phyloP scores from a whole-genome alignment of 2,329 filamentous ascomycete species.

The Leptographium galeiforme region DNA sequence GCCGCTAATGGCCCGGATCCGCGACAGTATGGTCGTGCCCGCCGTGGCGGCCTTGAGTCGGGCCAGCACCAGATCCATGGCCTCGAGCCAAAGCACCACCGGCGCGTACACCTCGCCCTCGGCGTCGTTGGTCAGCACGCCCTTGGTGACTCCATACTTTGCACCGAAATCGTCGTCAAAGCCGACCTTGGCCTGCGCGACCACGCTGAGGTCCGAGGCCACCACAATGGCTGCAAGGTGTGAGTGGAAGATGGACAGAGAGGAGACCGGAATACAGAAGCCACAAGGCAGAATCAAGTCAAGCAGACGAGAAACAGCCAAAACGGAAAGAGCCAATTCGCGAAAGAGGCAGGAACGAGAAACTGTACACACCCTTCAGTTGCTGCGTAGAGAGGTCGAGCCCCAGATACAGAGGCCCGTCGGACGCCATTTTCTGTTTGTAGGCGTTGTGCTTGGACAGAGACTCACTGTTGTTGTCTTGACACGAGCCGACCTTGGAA shows the following conservation, averaged over 20 bases:
- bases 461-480: too few relatives aligned
- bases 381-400: conserved; percentile 97
- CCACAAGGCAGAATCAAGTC: neutral
- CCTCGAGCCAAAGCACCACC: conserved; percentile 88
- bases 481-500: too few relatives aligned
- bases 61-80: conserved; percentile 70
- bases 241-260: neutral
- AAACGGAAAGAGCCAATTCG: neutral
- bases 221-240: conserved; percentile 58
- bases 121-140: conserved; percentile 66
- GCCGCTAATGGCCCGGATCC: conserved; percentile 71
- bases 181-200: conserved; percentile 81
- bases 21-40: conserved; percentile 46
- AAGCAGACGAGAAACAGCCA: neutral
- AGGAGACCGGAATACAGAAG: neutral
- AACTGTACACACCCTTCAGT: conserved; percentile 56
- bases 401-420: conserved; percentile 64
- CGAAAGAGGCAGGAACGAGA: neutral
- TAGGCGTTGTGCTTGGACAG: neutral
- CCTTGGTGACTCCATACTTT: conserved; percentile 73
- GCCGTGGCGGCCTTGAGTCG: conserved; percentile 53
- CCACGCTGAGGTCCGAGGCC: conserved; percentile 64
- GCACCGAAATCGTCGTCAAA: conserved; percentile 71
- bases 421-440: conserved; percentile 2
- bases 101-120: conserved; percentile 88